Evolutionary conservation across 371 early-diverging fungal species (phyloP), one percentile per base, ranked within the genome.

Genomic region (Fennellomyces sp.): DNA sequence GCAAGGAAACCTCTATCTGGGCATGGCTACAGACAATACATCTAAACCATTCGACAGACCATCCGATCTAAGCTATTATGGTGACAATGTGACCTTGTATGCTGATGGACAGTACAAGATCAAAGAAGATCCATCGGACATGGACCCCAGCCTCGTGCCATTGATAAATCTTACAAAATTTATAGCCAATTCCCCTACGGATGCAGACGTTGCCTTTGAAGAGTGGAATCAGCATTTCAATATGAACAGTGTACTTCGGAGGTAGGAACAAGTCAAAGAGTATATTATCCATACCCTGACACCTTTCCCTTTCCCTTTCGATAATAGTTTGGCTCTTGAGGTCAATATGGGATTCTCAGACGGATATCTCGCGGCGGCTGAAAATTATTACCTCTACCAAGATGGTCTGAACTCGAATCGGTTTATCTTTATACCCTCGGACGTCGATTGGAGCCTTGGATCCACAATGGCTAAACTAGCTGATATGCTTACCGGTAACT

Each of bases 1-100:
- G 12, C 63, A 75, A n/a, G 79, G 79, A 7, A 41, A 56, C 17
- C 36, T 78, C 10, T 78, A 70, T 36, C 60, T 73, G 62, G 72
- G 68, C n/a, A 49, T 29, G 1, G 60, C 39, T 25, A 26, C 13
- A 47, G 11, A 13, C n/a, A 21, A 30, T 28, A 12, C 50, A 56
- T 3, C 8, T 25, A n/a, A n/a, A n/a, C n/a, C n/a, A n/a, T 7
- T 51, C 60, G 28, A 41, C 39, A 13, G 41, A 13, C 23, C 28
- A 4, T 41, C 75, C 8, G 72, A 71, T 56, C 61, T 70, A 29
- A 39, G 64, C 2, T 61, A 64, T 31, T 56, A 56, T 15, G 47
- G 51, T 10, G 65, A 76, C 15, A 19, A 61, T 2, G 17, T 61
- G 2, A 61, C 63, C 23, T 38, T 31, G 0, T 76, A 76, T 48